Conservation (phyloP, 2,329 filamentous ascomycete genomes). For the Colletotrichum scovillei region DNA sequence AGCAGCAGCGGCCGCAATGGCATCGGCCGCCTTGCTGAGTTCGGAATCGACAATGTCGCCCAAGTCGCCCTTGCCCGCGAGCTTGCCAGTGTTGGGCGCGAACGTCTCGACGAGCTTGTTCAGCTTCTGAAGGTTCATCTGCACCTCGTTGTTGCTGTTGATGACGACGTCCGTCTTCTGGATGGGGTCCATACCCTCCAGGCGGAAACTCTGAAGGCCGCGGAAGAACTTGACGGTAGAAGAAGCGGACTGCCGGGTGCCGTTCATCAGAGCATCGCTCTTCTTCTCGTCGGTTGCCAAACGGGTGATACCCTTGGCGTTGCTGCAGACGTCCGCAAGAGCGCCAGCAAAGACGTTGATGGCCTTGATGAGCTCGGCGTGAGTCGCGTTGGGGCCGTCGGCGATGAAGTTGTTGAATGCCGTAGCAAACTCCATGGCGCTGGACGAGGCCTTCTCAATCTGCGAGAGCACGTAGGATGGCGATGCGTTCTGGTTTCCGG, state of each 20-base stretch:
- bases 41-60: slow-evolving; percentile 94
- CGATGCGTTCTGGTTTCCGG: slow-evolving; percentile 97
- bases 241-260: slow-evolving; percentile 84
- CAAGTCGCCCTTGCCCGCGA: slow-evolving; percentile 85
- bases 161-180: slow-evolving; percentile 98
- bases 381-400: slow-evolving; percentile 90
- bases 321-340: slow-evolving; percentile 92
- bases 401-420: slow-evolving; percentile 99
- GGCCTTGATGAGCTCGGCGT: slow-evolving; percentile 91
- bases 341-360: slow-evolving; percentile 92
- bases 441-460: slow-evolving; percentile 95
- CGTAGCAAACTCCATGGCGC: slow-evolving; percentile 96
- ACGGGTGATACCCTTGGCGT: slow-evolving; percentile 93
- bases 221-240: slow-evolving; percentile 96
- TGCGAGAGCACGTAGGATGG: slow-evolving; percentile 95
- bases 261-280: slow-evolving; percentile 84
- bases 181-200: slow-evolving; percentile 89
- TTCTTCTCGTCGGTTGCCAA: slow-evolving; percentile 97
- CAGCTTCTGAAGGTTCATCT: slow-evolving; percentile 91
- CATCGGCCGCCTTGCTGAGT: slow-evolving; percentile 91
- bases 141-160: slow-evolving; percentile 96
- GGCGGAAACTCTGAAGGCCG: slow-evolving; percentile 89
- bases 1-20: slow-evolving; percentile 91
- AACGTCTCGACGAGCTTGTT: slow-evolving; percentile 95
- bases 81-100: slow-evolving; percentile 86